Base-by-base conservation (phyloP, 345 rosid genomes). In the Ceriops decandra region DNA sequence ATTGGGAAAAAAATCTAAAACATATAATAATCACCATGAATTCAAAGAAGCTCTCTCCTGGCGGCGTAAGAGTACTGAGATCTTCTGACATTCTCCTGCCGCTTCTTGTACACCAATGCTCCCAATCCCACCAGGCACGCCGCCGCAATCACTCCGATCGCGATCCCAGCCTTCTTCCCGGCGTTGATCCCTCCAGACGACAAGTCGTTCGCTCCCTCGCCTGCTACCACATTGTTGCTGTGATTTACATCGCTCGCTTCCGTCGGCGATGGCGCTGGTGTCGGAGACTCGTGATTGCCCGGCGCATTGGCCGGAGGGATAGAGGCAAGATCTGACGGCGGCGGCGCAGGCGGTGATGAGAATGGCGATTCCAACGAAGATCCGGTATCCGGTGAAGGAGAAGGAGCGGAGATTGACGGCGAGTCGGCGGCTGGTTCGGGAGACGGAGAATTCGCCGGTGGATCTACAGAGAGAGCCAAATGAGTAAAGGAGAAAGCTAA, bases 91-190 rank as follows among this genome's bases (percentile, higher is more conserved):
- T 93, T 93, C 1, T 93, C 86, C 57, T 72, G 85, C 67, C 98
- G 85, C 84, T 82, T 86, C 84, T 84, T 89, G 72, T 82, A 78
- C 62, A 87, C 81, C 32, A 75, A 22, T 10, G 85, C 96, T 0
- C 83, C 90, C 1, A 85, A 1, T 11, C 83, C 88, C 7, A 82
- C 85, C 62, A 86, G 35, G 53, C 84, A 74, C 36, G 72, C 90
- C 30, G 82, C 87, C 58, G 69, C 77, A 1, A 87, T 20, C 69
- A 83, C 84, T 49, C 79, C 91, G 15, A 86, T 31, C 53, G 68
- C 88, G 46, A 85, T 80, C 46, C 93, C 91, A 0, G 84, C 89
- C 79, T 82, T 87, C 79, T 84, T 75, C 30, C 91, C 90, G 26
- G 85, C 85, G 73, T 78, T 74, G 69, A 77, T 76, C 66, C 87